Evolutionary conservation across 331 rosid species (phyloP).

Genomic region (Stylosanthes scabra): DNA sequence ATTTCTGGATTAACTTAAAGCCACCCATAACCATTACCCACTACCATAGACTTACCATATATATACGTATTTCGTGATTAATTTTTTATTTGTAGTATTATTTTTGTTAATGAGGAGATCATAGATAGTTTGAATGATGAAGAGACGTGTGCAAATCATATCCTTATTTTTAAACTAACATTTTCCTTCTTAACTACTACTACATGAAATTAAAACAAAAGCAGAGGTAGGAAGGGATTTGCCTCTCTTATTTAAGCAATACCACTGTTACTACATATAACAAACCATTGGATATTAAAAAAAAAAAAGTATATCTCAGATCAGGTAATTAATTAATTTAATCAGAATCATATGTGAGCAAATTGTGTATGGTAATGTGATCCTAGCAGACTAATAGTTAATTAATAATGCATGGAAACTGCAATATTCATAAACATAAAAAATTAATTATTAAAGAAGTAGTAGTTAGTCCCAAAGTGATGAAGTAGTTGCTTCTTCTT

Average conservation of each 20-base stretch:
- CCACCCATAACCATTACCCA: no score
- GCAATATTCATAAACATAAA: constrained; percentile 41
- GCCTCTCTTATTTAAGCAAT: neutral
- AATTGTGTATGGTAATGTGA: constrained; percentile 34
- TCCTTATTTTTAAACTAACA: no score
- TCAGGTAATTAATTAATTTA: neutral
- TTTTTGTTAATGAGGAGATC: no score
- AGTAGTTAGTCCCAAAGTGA: constrained; percentile 60
- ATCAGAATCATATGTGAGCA: neutral
- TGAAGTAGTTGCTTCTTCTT: constrained; percentile 34
- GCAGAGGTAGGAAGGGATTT: neutral
- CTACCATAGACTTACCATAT: no score
- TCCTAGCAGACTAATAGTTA: constrained; percentile 41
- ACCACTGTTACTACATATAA: neutral
- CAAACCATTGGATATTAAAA: neutral
- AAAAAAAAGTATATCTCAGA: neutral
- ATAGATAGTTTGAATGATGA: no score
- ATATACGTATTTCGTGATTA: no score
- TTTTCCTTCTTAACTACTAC: neutral
- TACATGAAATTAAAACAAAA: neutral
- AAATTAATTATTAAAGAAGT: neutral
- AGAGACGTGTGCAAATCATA: no score
- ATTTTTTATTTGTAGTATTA: no score
- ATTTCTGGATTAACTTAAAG: no score
- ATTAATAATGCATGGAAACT: constrained; percentile 43